phyloP scores from a whole-genome alignment of 140 eudicot species.

The Anethum foeniculum region DNA sequence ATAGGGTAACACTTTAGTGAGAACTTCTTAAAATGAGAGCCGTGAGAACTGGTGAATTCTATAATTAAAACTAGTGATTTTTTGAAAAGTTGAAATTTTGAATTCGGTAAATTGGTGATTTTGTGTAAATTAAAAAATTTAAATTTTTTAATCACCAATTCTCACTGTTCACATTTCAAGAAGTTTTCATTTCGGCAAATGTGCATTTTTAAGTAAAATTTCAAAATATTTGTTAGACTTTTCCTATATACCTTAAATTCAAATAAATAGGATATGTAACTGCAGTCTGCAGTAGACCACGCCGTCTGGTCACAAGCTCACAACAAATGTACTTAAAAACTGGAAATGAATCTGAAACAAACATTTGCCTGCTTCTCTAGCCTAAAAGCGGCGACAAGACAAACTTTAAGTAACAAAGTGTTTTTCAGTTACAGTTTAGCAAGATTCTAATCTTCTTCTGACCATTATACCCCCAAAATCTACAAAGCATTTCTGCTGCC shows the following conservation, averaged over 20 bases:
- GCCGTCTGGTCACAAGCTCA: neutral
- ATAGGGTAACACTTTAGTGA: too few relatives aligned
- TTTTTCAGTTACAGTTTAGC: neutral
- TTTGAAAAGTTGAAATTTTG: too few relatives aligned
- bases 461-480: constrained; percentile 5
- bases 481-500: neutral
- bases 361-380: neutral
- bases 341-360: neutral
- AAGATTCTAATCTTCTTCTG: neutral
- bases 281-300: neutral
- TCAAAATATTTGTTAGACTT: too few relatives aligned
- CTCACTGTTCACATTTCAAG: too few relatives aligned
- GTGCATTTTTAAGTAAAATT: too few relatives aligned
- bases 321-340: neutral
- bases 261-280: neutral
- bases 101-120: too few relatives aligned
- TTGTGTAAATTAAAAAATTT: too few relatives aligned
- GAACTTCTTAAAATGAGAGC: too few relatives aligned
- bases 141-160: too few relatives aligned
- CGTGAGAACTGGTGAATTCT: too few relatives aligned
- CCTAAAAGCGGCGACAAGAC: constrained; percentile 8
- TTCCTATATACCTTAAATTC: neutral
- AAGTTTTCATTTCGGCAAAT: too few relatives aligned
- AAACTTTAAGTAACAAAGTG: neutral
- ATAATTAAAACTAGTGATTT: too few relatives aligned